Conservation (phyloP, 371 early-diverging fungal genomes). For the Syncephalastrum racemosum region DNA sequence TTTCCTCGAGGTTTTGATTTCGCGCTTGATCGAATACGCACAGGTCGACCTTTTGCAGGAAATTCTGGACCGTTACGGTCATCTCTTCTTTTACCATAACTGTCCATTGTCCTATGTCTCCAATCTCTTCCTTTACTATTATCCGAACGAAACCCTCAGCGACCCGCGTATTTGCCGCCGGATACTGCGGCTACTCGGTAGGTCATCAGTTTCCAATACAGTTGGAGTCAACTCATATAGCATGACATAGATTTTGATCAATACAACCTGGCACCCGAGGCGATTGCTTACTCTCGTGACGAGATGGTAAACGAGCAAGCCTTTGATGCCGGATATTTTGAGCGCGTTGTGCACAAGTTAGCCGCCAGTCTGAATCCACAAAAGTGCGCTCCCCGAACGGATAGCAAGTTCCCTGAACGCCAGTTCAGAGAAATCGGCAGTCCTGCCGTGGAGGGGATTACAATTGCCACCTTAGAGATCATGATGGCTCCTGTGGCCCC, state of each 20-base stretch:
- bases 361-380: constrained; percentile 54
- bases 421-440: constrained; percentile 81
- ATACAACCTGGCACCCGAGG: constrained; percentile 55
- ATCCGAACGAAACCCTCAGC: constrained; percentile 58
- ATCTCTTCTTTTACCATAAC: constrained; percentile 68
- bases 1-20: constrained; percentile 65
- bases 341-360: constrained; percentile 56
- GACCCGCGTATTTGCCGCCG: constrained; percentile 60
- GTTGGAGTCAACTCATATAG: too few species aligned
- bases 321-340: constrained; percentile 59
- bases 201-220: neutral
- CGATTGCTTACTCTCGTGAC: constrained; percentile 40
- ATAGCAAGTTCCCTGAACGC: constrained; percentile 65
- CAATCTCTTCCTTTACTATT: constrained; percentile 67
- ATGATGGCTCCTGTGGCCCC: constrained; percentile 55
- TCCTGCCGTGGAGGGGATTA: constrained; percentile 67
- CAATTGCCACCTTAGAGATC: constrained; percentile 68
- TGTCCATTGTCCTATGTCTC: constrained; percentile 70
- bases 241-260: constrained; percentile 49
- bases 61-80: constrained; percentile 68
- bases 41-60: constrained; percentile 57
- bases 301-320: constrained; percentile 32
- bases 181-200: constrained; percentile 65
- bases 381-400: constrained; percentile 54
- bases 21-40: constrained; percentile 69